Base-by-base conservation (phyloP, 805 yeast genomes). In the Kodamaea jinghongensis region DNA sequence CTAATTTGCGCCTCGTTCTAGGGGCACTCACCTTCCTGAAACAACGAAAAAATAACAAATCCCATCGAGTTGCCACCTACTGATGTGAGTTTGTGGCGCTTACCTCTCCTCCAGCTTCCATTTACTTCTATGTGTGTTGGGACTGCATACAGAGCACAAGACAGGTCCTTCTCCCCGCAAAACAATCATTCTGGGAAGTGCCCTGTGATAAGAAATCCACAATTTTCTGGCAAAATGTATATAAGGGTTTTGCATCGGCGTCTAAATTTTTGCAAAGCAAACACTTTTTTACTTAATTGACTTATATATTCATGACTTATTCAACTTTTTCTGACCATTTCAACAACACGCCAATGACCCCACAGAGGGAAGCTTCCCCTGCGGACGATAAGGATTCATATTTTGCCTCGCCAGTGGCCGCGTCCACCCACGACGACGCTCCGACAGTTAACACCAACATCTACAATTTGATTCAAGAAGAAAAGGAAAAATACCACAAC, bases 401-500 rank as follows among this genome's bases (percentile, higher is more conserved):
- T 42, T 42, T 42, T 28, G 17, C 40, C 9, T 7, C 37, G 8
- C n/a, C 47, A 17, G 36, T 44, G 12, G 28, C 33, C 23, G 25
- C 44, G 14, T 10, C 41, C n/a, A 22, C 41, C 14, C 38, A 30
- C 28, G 39, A 41, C 4, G 47, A 40, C 8, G 23, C 28, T 6
- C 28, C 47, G 2, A 13, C 33, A 4, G 31, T 41, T 23, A 44
- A 39, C 36, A 37, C 41, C 25, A 45, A 42, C 32, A 42, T 47
- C 36, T 41, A 42, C 31, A 45, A 43, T 17, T 41, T 45, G 28
- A 52, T 47, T n/a, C 41, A 36, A 20, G 50, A 54, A 35, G 55
- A 52, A n/a, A 50, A 45, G 42, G 42, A 39, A 16, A 39, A 38
- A 25, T 56, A 46, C 41, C 52, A 56, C 41, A 44, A 44, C 47